phyloP scores from a whole-genome alignment of 73 alveolate genomes.

The Uronychia binucleata region DNA sequence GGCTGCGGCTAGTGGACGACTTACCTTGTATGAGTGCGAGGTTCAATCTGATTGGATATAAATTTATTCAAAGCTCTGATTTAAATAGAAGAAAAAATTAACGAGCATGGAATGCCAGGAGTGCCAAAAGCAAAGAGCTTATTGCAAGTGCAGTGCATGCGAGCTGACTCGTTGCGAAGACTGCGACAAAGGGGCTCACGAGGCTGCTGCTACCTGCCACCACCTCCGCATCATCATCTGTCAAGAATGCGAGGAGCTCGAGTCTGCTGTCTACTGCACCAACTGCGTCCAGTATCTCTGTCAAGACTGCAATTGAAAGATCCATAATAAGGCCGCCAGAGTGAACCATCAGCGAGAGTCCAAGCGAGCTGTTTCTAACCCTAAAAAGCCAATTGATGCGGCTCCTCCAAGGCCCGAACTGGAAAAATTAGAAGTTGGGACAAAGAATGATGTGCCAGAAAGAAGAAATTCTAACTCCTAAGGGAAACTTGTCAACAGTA shows the following conservation, averaged over 20 bases:
- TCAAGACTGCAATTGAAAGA: conserved; percentile 50
- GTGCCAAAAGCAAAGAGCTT: not conserved
- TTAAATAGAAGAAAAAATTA: not conserved
- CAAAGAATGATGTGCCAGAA: not conserved
- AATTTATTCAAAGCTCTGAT: not conserved
- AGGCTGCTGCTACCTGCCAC: not conserved
- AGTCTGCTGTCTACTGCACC: conserved; percentile 55
- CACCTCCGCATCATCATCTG: conserved; percentile 18
- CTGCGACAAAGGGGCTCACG: not conserved
- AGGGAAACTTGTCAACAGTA: not conserved
- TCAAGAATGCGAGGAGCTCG: conserved; percentile 75
- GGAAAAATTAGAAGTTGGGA: conserved; percentile 16
- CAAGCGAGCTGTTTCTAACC: not conserved
- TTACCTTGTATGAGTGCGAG: too few species aligned
- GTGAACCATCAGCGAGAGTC: conserved; percentile 41
- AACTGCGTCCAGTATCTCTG: conserved; percentile 73
- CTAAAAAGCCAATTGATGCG: not conserved
- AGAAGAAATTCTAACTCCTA: not conserved
- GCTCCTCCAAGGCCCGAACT: not conserved
- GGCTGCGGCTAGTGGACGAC: too few species aligned
- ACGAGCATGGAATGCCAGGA: not conserved
- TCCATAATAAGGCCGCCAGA: conserved; percentile 81
- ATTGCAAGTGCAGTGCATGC: not conserved
- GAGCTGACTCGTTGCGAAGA: not conserved
- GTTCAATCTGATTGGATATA: not conserved